These are phyloP conservation scores for Scheffersomyces spartinae DNA, from an alignment of 805 yeast species.

Conservation along the genomic window DNA sequence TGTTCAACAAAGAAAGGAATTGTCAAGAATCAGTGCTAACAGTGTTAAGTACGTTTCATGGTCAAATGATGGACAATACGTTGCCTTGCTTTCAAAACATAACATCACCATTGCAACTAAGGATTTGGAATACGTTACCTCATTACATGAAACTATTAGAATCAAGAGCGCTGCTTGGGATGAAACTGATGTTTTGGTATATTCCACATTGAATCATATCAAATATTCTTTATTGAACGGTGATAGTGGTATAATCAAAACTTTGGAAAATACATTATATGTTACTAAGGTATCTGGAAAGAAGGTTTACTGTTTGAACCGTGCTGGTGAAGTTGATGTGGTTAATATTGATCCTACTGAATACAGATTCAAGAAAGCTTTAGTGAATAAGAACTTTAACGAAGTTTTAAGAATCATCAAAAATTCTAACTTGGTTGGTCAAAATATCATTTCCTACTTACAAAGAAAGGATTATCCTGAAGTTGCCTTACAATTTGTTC, in stretches of 20 bases:
- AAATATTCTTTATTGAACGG: constrained; percentile 90
- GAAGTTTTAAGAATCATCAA: constrained; percentile 87
- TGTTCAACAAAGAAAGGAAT: constrained; percentile 79
- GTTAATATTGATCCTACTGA: constrained; percentile 89
- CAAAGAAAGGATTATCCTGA: constrained; percentile 96
- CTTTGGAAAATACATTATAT: constrained; percentile 81
- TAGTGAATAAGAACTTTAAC: constrained; percentile 78
- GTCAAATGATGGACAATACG: constrained; percentile 79
- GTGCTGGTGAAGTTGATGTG: constrained; percentile 76
- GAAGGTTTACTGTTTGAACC: constrained; percentile 68
- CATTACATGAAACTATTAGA: constrained; percentile 92
- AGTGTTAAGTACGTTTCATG: constrained; percentile 83
- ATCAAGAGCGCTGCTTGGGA: constrained; percentile 98
- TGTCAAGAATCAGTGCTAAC: constrained; percentile 56
- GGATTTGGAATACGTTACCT: constrained; percentile 63
- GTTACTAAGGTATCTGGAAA: constrained; percentile 60
- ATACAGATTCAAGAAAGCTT: constrained; percentile 88
- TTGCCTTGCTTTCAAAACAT: constrained; percentile 86
- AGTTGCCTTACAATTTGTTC: constrained; percentile 91
- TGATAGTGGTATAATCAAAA: constrained; percentile 88
- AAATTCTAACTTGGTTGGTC: constrained; percentile 89
- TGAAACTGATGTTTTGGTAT: constrained; percentile 80
- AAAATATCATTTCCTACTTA: constrained; percentile 88
- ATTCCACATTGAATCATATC: constrained; percentile 91
- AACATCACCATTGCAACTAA: constrained; percentile 80